Base-by-base conservation (phyloP, 768 basidiomycete genomes). In the Lentinula guzmanii region DNA sequence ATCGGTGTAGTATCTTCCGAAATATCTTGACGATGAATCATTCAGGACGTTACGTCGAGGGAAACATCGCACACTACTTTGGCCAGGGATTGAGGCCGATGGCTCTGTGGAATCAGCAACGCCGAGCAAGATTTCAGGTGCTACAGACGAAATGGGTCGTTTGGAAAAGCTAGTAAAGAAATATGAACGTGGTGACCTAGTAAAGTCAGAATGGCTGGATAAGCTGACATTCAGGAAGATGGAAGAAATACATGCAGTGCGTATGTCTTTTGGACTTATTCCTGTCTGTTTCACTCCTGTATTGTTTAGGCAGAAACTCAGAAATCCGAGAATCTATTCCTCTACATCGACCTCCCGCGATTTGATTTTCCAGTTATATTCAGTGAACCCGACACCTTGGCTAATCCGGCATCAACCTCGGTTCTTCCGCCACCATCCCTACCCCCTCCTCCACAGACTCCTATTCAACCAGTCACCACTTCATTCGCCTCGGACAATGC, bases 341-440 rank as follows among this genome's bases (percentile, higher is more conserved):
- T 98, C 10, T 98, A 98, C 72, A 87, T 98, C 48, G 97, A 98
- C 75, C 72, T 98, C 28, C 97, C 95, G 1, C 85, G 93, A 39
- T 99, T 98, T 70, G 96, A 98, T 70, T 98, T 98, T 70, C 97
- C 97, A 0, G 90, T 99, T 18, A 88, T 98, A 59, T 99, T 91
- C 72, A 92, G 89, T 65, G 96, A 99, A 76, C 85, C 90, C 8
- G 48, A 51, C 58, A 65, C 53, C 61, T 35, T 54, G 60, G 24
- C 43, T 13, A 42, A 58, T 31, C 73, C 75, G 5, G 75, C 83
- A 1, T 74, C 82, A 13, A 73, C 80, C 10, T 78, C 75, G 2
- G 70, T 77, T 9, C 67, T 80, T 5, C 71, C 81, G 4, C 71
- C 77, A n/a, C 67, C 68, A 33, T 15, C 37, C 7, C 39, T 56